These are phyloP conservation scores for Lolium rigidum DNA, from an alignment of 176 grass and related monocot species.

Conservation along the genomic window DNA sequence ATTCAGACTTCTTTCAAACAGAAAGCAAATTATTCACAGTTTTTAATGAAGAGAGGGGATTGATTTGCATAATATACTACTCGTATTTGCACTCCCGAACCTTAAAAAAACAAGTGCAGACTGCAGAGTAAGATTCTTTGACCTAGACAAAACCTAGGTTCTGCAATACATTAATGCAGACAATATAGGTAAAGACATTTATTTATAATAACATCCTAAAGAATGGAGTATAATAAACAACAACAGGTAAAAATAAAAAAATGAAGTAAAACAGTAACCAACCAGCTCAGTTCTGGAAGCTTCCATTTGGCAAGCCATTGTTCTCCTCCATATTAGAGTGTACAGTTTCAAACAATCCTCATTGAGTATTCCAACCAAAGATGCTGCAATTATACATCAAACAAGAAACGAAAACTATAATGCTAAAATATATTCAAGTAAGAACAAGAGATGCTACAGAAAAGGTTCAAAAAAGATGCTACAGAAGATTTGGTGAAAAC, in stretches of 20 bases:
- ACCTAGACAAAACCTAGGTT: background rate
- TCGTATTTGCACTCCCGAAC: background rate
- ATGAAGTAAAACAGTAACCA: slow-evolving; percentile 41
- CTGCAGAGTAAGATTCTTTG: slow-evolving; percentile 18
- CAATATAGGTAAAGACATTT: background rate
- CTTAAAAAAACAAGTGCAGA: background rate
- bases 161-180: background rate
- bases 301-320: slow-evolving; percentile 97
- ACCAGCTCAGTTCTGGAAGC: slow-evolving; percentile 78
- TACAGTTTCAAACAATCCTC: slow-evolving; percentile 92
- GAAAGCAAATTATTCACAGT: slow-evolving; percentile 16
- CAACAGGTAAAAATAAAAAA: too few relatives aligned
- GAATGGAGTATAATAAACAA: slow-evolving; percentile 36
- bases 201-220: background rate
- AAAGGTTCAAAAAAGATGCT: background rate
- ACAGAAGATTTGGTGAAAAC: background rate
- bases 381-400: slow-evolving; percentile 63
- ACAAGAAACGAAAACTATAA: slow-evolving; percentile 25
- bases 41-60: background rate
- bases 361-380: slow-evolving; percentile 79
- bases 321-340: slow-evolving; percentile 88
- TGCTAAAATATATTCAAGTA: slow-evolving; percentile 8
- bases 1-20: background rate
- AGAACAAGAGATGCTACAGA: slow-evolving; percentile 15
- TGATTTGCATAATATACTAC: slow-evolving; percentile 23